Base-by-base conservation (phyloP, 768 basidiomycete species). In the Calvatia gigantea region DNA sequence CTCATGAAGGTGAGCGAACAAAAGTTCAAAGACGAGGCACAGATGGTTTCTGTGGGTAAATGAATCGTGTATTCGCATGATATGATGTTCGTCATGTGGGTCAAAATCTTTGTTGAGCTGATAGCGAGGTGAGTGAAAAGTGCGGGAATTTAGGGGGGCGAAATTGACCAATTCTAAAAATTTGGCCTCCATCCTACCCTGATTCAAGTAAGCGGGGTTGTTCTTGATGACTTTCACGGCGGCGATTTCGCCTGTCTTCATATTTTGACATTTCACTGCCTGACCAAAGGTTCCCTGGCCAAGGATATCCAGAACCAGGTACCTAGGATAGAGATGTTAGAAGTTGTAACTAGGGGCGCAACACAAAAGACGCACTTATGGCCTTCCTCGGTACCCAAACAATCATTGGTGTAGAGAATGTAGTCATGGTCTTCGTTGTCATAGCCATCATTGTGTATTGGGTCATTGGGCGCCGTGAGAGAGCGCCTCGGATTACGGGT, bases 211-310 rank as follows among this genome's bases (percentile, higher is more conserved):
- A 0, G 97, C 97, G 4, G 96, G 97, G 72, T 98, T 99, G 73
- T 99, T 99, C 78, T 99, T 99, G 61, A 99, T 94, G 6, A 99
- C 97, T 73, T 98, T 99, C 58, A 99, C 97, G 21, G 97, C 97
- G 41, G 97, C 94, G 52, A 98, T 92, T 68, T 98, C 96, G 71
- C 98, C 94, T 28, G 93, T 97, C 76, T 95, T 94, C 88, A 98
- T 95, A 68, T 99, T 98, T 70, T 98, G 97, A 67, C 97, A 99
- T 70, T 99, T 99, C 64, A 98, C 97, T 28, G 98, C 97, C 70
- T 99, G 97, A 7, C 97, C 97, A 64, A 99, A 99, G 2, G 97
- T 99, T 21, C 97, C 97, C 70, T 99, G 97, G 6, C 97, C 97
- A 35, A 99, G 83, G 58, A 99, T 93, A 70, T 99, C 97, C 44